Evolutionary conservation across 768 basidiomycete genomes (phyloP).

Genomic region (Pisolithus sp.): DNA sequence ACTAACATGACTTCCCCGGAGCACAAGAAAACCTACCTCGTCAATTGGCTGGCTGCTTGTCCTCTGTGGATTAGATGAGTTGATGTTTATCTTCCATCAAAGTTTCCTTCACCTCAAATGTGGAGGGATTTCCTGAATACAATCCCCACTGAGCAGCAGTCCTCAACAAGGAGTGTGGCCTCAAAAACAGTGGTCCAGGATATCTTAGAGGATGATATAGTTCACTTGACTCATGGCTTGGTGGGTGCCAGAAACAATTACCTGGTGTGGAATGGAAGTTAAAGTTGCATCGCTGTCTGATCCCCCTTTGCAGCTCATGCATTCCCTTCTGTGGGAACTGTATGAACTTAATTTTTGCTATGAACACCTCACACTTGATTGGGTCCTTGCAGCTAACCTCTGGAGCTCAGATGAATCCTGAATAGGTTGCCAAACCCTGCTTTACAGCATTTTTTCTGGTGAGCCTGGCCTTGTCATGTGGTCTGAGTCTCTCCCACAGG

Average conservation of each 20-base stretch:
- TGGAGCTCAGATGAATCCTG: not conserved
- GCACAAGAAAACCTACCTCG: too few relatives aligned
- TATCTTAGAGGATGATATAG: not conserved
- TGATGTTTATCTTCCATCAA: too few relatives aligned
- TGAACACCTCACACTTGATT: constrained; percentile 13
- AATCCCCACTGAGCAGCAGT: not conserved
- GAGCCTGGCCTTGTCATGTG: constrained; percentile 1
- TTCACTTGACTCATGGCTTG: not conserved
- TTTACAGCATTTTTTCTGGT: constrained; percentile 3
- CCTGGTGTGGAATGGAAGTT: not conserved
- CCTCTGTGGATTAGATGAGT: too few relatives aligned
- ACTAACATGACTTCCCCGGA: too few relatives aligned
- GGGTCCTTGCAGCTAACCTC: not conserved
- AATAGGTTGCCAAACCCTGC: not conserved
- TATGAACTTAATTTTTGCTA: constrained; percentile 15
- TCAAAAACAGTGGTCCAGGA: not conserved
- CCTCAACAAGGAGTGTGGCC: not conserved
- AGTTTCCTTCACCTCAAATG: too few relatives aligned
- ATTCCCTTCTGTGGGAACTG: constrained; percentile 17
- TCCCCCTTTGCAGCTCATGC: not conserved
- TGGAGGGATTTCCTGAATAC: too few relatives aligned
- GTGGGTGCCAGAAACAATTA: not conserved
- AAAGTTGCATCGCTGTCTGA: not conserved
- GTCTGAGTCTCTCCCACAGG: not conserved
- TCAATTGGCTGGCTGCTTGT: too few relatives aligned